Percentiles rank a stretch among this genome's conserved stretches.
These are phyloP conservation scores for Marchantia paleacea DNA, from an alignment of 225 moss, liverwort and hornwort species.

Conservation along the genomic window DNA sequence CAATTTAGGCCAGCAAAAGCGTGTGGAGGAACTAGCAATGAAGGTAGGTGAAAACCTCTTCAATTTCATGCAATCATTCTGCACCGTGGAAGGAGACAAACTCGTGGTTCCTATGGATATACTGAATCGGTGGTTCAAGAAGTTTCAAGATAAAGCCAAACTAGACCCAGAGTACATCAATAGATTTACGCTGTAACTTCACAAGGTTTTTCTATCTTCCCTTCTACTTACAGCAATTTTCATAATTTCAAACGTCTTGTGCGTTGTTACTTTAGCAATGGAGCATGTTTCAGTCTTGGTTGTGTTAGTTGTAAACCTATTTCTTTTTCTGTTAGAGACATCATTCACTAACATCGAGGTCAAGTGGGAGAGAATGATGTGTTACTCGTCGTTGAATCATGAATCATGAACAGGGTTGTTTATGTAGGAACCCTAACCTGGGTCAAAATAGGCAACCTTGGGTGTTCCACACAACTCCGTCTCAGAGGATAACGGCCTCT, in stretches of 20 bases:
- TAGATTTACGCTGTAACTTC: slow-evolving; percentile 60
- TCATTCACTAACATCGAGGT: neutral
- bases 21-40: slow-evolving; percentile 83
- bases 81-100: slow-evolving; percentile 81
- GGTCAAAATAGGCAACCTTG: too few species aligned
- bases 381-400: neutral
- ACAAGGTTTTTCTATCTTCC: neutral
- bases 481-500: too few species aligned
- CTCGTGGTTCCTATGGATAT: slow-evolving; percentile 89
- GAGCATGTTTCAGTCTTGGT: neutral
- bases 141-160: slow-evolving; percentile 86
- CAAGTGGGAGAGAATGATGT: neutral
- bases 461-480: too few species aligned
- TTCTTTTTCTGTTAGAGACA: neutral
- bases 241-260: neutral
- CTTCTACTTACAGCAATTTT: neutral
- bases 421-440: neutral
- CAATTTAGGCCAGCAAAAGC: slow-evolving; percentile 84
- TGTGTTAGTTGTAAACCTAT: too few species aligned
- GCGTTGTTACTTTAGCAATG: neutral
- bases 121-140: slow-evolving; percentile 94
- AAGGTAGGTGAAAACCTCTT: slow-evolving; percentile 95
- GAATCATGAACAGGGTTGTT: neutral
- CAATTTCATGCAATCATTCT: slow-evolving; percentile 95
- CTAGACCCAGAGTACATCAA: slow-evolving; percentile 80